Percentiles rank a stretch among this genome's conserved stretches.
phyloP scores from a whole-genome alignment of 2,329 filamentous ascomycete genomes.

The Akanthomyces dipterigenus region DNA sequence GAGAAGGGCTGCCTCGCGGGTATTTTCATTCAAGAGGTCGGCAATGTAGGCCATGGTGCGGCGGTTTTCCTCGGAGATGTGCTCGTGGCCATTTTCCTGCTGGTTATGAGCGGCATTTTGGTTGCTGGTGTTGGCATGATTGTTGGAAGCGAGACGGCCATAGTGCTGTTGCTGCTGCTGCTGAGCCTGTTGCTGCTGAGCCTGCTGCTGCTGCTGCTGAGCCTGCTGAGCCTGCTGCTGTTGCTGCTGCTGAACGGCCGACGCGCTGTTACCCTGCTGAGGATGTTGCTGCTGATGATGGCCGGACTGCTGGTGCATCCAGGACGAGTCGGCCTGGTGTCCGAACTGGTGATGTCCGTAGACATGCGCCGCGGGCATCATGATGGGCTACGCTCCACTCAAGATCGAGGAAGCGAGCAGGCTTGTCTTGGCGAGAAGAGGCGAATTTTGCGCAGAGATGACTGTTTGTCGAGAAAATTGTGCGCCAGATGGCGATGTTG shows the following conservation, averaged over 20 bases:
- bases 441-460: neutral
- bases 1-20: conserved; percentile 82
- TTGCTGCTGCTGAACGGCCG: conserved; percentile 43
- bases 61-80: conserved; percentile 81
- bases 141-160: conserved; percentile 60
- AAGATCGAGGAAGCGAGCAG: neutral
- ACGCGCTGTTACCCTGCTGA: conserved; percentile 47
- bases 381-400: conserved; percentile 22
- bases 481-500: neutral
- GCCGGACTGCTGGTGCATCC: conserved; percentile 60
- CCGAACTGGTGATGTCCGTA: conserved; percentile 64
- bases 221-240: conserved; percentile 19
- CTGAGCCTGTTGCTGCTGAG: conserved; percentile 32
- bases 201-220: conserved; percentile 32
- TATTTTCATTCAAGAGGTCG: conserved; percentile 79
- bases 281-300: conserved; percentile 48
- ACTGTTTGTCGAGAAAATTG: neutral
- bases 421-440: neutral
- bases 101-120: conserved; percentile 39
- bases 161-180: conserved; percentile 55
- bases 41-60: conserved; percentile 90
- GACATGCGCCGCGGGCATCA: conserved; percentile 58
- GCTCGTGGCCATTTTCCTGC: conserved; percentile 52
- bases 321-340: conserved; percentile 54
- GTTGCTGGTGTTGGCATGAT: conserved; percentile 45